phyloP scores from a whole-genome alignment of 306 rosid genomes.

The Cyamopsis tetragonoloba region DNA sequence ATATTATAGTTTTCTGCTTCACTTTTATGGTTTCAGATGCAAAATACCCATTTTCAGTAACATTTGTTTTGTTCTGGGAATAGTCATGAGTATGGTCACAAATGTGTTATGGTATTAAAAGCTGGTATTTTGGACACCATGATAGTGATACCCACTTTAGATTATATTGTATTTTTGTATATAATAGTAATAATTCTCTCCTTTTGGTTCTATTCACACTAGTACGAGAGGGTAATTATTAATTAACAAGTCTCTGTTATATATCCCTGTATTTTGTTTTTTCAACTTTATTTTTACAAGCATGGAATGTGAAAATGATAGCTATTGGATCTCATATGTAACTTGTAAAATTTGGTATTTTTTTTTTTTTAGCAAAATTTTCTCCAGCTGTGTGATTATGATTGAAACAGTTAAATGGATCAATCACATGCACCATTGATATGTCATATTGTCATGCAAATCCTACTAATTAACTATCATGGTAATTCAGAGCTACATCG shows the following conservation, averaged over 20 bases:
- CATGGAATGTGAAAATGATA: conserved; percentile 17
- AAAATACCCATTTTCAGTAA: conserved; percentile 32
- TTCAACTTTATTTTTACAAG: background rate
- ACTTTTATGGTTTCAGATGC: conserved; percentile 10
- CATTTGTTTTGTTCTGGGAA: conserved; percentile 30
- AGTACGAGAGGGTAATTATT: background rate
- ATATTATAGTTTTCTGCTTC: conserved; percentile 21
- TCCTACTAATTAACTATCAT: conserved; percentile 12
- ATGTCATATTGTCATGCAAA: conserved; percentile 29
- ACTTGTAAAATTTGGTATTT: background rate
- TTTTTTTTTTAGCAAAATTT: background rate
- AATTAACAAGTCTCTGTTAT: background rate
- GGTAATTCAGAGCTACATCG: background rate
- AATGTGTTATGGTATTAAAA: conserved; percentile 20
- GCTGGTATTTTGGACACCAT: conserved; percentile 2
- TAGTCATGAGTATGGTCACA: conserved; percentile 7
- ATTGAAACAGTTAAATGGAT: conserved; percentile 29
- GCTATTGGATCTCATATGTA: background rate
- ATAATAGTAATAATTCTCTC: conserved; percentile 3
- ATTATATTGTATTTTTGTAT: conserved; percentile 5
- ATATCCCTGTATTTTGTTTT: background rate
- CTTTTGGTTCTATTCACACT: conserved; percentile 16
- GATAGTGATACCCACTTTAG: conserved; percentile 3
- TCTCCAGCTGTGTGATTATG: background rate
- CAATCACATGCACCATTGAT: conserved; percentile 26